Conservation (phyloP, 305 asterid genomes). For the Fraxinus paxiana region DNA sequence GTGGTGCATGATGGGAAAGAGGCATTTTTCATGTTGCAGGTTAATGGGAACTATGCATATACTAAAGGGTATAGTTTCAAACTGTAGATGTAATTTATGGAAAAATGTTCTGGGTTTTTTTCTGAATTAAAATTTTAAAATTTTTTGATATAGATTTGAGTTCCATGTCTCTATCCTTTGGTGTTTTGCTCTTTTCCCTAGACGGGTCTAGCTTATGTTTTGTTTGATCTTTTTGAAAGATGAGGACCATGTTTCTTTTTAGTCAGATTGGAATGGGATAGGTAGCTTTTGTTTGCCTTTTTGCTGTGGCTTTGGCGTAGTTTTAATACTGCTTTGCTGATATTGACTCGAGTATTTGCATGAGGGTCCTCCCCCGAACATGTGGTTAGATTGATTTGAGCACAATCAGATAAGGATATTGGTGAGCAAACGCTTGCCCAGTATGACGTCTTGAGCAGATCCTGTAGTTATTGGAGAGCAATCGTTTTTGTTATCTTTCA, state of each 20-base stretch:
- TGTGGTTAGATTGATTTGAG: background rate
- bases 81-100: background rate
- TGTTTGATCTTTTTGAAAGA: slow-evolving; percentile 1
- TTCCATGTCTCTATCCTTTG: background rate
- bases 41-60: slow-evolving; percentile 52
- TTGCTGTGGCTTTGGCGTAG: background rate
- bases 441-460: background rate
- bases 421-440: background rate
- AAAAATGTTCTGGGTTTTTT: background rate
- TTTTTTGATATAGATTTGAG: background rate
- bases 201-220: background rate
- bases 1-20: slow-evolving; percentile 58
- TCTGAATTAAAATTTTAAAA: background rate
- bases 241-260: background rate
- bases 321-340: background rate
- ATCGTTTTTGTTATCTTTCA: background rate
- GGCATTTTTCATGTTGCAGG: slow-evolving; percentile 53
- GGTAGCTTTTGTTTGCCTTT: slow-evolving; percentile 7
- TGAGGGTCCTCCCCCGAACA: background rate
- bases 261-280: background rate
- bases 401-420: background rate
- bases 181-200: background rate
- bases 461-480: background rate
- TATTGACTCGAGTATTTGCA: background rate
- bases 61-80: slow-evolving; percentile 41